Percentiles rank a stretch among this genome's conserved stretches.
Evolutionary conservation across 441 rosid genomes (phyloP).

Genomic region (Hura crepitans): DNA sequence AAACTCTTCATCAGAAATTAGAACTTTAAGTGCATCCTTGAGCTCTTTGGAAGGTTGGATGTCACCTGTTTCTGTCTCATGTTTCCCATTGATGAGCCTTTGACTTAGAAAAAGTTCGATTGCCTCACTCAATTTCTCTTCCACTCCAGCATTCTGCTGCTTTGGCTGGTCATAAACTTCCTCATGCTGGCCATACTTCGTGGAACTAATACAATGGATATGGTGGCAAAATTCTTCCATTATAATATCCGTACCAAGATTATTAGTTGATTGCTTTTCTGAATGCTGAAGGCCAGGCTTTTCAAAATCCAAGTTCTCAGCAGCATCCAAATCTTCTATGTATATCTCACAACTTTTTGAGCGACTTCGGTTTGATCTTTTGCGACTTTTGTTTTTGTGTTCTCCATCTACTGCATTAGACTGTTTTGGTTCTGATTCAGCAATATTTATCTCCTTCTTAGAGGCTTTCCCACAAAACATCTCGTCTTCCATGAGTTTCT

Average conservation of each 20-base stretch:
- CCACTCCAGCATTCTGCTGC: constrained; percentile 39
- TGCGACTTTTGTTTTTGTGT: constrained; percentile 43
- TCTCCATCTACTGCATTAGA: constrained; percentile 45
- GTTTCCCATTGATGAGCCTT: constrained; percentile 51
- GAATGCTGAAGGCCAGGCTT: constrained; percentile 26
- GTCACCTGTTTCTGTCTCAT: constrained; percentile 40
- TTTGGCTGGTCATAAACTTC: constrained; percentile 32
- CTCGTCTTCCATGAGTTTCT: constrained; percentile 90
- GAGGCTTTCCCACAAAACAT: constrained; percentile 49
- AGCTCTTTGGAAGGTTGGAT: constrained; percentile 58
- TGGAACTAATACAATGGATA: constrained; percentile 46
- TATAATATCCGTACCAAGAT: constrained; percentile 48
- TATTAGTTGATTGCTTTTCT: constrained; percentile 33
- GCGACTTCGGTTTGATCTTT: constrained; percentile 46
- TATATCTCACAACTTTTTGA: constrained; percentile 51
- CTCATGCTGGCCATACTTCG: constrained; percentile 33
- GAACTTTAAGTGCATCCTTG: constrained; percentile 68
- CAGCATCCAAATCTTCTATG: constrained; percentile 36
- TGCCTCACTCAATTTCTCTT: constrained; percentile 68
- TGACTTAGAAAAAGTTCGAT: constrained; percentile 63
- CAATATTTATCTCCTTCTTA: constrained; percentile 37
- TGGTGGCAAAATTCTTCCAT: constrained; percentile 61
- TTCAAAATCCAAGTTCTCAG: constrained; percentile 37
- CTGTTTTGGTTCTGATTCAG: constrained; percentile 39
- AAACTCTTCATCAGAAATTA: constrained; percentile 77